Conservation (phyloP, 331 rosid genomes). For the Rhamnella rubrinervis region DNA sequence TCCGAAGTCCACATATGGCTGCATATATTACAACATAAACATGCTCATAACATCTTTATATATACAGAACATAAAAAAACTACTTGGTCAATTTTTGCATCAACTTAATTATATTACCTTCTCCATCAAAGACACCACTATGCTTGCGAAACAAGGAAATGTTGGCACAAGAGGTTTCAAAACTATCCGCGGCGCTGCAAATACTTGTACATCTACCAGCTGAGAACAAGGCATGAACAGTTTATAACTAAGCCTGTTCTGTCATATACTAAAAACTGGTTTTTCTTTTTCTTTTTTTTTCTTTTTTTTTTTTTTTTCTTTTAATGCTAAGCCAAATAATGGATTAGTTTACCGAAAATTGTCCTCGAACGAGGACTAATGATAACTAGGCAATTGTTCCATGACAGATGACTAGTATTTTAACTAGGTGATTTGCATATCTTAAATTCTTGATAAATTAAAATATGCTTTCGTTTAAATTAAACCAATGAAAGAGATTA, state of each 20-base stretch:
- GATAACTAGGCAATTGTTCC: too few species aligned
- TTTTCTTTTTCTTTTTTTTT: too few species aligned
- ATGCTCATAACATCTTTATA: not conserved
- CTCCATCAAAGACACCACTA: constrained; percentile 17
- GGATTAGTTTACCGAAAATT: too few species aligned
- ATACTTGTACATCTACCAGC: constrained; percentile 24
- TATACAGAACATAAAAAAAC: not conserved
- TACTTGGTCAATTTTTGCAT: not conserved
- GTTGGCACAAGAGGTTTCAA: constrained; percentile 32
- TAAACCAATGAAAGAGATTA: too few species aligned
- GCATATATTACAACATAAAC: not conserved
- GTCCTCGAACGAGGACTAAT: too few species aligned
- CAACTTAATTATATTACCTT: constrained; percentile 14
- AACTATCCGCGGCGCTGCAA: constrained; percentile 21
- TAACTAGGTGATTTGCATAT: too few species aligned
- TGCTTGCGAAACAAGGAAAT: constrained; percentile 24
- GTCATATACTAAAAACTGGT: not conserved
- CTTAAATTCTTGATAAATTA: too few species aligned
- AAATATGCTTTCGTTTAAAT: too few species aligned
- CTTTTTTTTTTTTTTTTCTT: too few species aligned
- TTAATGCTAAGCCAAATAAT: too few species aligned
- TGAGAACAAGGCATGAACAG: constrained; percentile 4
- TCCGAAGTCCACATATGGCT: constrained; percentile 33
- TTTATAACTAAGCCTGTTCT: not conserved
- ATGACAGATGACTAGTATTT: too few species aligned